Conservation (phyloP, 1,284 basidiomycete genomes). For the Inonotus obliquus region DNA sequence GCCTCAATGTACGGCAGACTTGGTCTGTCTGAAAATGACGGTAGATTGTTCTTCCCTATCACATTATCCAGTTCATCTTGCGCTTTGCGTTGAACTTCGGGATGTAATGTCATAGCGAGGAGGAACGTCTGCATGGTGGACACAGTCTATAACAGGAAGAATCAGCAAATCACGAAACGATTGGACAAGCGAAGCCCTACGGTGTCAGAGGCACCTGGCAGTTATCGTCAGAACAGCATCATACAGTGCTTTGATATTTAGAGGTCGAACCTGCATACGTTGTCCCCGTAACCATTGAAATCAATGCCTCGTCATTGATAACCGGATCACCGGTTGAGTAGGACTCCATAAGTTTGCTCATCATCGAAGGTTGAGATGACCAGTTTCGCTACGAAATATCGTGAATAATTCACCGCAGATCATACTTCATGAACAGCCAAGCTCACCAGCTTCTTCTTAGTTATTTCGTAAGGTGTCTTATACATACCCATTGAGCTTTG, state of each 20-base stretch:
- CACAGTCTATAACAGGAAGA: background rate
- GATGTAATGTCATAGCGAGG: conserved; percentile 18
- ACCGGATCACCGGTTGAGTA: background rate
- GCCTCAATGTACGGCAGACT: conserved; percentile 22
- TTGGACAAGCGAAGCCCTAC: background rate
- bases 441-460: conserved; percentile 10
- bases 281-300: background rate
- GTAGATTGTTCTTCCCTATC: conserved; percentile 20
- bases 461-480: conserved; percentile 4
- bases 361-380: conserved; percentile 9
- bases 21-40: conserved; percentile 20
- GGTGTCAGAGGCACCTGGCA: background rate
- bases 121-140: conserved; percentile 14
- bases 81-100: conserved; percentile 11
- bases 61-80: conserved; percentile 22
- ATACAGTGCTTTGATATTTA: background rate
- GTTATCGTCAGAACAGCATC: background rate
- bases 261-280: conserved; percentile 8
- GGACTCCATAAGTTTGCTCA: conserved; percentile 9
- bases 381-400: background rate
- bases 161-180: background rate
- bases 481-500: conserved; percentile 2
- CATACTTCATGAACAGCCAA: background rate
- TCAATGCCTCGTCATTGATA: background rate
- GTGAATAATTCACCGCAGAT: too few relatives aligned